Conservation (phyloP, 2,329 filamentous ascomycete genomes). For the Arachnopeziza araneosa region DNA sequence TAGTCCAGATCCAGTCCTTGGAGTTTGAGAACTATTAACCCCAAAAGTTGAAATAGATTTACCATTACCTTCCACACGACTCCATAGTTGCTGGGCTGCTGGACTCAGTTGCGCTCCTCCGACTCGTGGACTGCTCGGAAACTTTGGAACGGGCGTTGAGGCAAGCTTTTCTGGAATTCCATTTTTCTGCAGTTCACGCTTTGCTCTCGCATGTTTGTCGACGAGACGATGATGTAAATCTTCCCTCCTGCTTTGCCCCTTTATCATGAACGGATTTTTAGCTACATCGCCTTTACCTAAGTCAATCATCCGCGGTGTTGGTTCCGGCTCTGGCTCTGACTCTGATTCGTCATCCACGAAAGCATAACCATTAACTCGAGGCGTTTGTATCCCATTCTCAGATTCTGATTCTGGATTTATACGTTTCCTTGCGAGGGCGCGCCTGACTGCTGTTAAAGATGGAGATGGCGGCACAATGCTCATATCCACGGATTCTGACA, state of each 20-base stretch:
- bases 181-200: slow-evolving; percentile 54
- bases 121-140: slow-evolving; percentile 59
- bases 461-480: slow-evolving; percentile 64
- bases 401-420: slow-evolving; percentile 58
- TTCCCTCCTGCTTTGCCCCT: slow-evolving; percentile 70
- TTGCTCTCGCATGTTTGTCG: slow-evolving; percentile 69
- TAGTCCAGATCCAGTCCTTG: slow-evolving; percentile 24
- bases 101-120: slow-evolving; percentile 57
- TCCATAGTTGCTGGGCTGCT: slow-evolving; percentile 65
- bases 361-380: slow-evolving; percentile 85
- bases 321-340: slow-evolving; percentile 41
- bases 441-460: slow-evolving; percentile 75
- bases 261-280: slow-evolving; percentile 75
- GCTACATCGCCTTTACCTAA: slow-evolving; percentile 55
- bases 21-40: slow-evolving; percentile 18
- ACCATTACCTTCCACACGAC: slow-evolving; percentile 47
- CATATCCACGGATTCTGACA: slow-evolving; percentile 33
- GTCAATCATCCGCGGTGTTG: slow-evolving; percentile 43
- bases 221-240: slow-evolving; percentile 82
- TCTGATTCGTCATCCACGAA: slow-evolving; percentile 75
- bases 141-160: slow-evolving; percentile 60
- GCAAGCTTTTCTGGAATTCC: slow-evolving; percentile 56
- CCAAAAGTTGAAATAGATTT: slow-evolving; percentile 25
- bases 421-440: slow-evolving; percentile 73
- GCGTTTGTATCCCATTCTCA: slow-evolving; percentile 63